Evolutionary conservation across 768 basidiomycete genomes (phyloP), one percentile per base, ranked within the genome.

Genomic region (Kondoa malvinella): DNA sequence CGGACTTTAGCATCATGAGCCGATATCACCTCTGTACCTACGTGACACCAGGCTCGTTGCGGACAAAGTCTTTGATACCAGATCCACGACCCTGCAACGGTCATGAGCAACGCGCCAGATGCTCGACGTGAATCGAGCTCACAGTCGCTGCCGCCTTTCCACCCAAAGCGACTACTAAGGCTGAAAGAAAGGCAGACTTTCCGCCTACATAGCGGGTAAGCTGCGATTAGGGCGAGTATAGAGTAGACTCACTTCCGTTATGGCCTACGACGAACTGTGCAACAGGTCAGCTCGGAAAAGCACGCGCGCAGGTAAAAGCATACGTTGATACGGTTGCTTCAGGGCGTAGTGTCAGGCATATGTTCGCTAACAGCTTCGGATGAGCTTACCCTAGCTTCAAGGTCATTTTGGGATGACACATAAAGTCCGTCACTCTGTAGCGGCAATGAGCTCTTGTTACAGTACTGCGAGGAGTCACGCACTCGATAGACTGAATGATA

Each of bases 101-200:
- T 89, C 90, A 75, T 89, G 87, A 26, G 86, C 85, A 72, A 92
- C 86, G 73, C n/a, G n/a, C n/a, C n/a, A n/a, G n/a, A n/a, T n/a
- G n/a, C 94, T 88, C 0, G 87, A 85, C 74, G 87, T 90, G 32
- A 17, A 89, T 88, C 69, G 75, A 83, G 72, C 94, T 85, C 25
- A 95, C 94, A 1, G 95, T 97, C 0, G 86, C 83, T n/a, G 78
- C 83, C 1, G 94, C 87, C 77, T 94, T 96, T 0, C 92, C 92
- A 33, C 95, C 95, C 1, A 99, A 82, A 2, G 89, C 92, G 15
- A 97, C 83, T 1, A 90, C 89, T 68, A 99, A 86, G 2, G 88
- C 95, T 3, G 29, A 26, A 16, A 63, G 15, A 32, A 63, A 63
- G 30, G 61, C 61, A 12, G 26, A 29, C 30, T 63, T 63, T 27